These are phyloP conservation scores for Capsicum pubescens DNA, from an alignment of 257 asterid genomes.

Conservation along the genomic window DNA sequence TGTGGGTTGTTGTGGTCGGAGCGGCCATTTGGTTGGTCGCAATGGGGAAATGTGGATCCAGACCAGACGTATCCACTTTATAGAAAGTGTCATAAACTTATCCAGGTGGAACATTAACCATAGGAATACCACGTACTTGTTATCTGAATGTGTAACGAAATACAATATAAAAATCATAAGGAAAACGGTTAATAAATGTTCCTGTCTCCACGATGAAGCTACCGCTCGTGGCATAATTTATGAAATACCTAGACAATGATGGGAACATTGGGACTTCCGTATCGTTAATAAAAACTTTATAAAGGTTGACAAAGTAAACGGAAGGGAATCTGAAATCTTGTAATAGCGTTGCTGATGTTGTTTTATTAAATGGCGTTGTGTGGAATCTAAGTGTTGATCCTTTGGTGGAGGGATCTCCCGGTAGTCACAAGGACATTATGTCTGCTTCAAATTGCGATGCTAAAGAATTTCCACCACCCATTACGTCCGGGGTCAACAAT, in stretches of 20 bases:
- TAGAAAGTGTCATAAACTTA: not conserved
- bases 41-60: not conserved
- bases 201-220: not conserved
- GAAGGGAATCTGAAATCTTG: no score
- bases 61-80: not conserved
- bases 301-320: no score
- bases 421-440: not conserved
- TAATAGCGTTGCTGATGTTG: not conserved
- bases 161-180: no score
- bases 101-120: not conserved
- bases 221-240: not conserved
- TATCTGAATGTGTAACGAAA: no score
- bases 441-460: not conserved
- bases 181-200: not conserved
- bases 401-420: not conserved
- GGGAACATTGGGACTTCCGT: not conserved
- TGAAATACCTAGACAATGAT: not conserved
- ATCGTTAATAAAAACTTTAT: no score
- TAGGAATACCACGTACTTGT: no score
- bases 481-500: not conserved
- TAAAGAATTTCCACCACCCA: not conserved
- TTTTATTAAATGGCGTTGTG: not conserved
- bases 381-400: not conserved
- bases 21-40: not conserved
- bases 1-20: no score